Conservation (phyloP, 2,329 filamentous ascomycete genomes). For the Cordyceps tenuipes region DNA sequence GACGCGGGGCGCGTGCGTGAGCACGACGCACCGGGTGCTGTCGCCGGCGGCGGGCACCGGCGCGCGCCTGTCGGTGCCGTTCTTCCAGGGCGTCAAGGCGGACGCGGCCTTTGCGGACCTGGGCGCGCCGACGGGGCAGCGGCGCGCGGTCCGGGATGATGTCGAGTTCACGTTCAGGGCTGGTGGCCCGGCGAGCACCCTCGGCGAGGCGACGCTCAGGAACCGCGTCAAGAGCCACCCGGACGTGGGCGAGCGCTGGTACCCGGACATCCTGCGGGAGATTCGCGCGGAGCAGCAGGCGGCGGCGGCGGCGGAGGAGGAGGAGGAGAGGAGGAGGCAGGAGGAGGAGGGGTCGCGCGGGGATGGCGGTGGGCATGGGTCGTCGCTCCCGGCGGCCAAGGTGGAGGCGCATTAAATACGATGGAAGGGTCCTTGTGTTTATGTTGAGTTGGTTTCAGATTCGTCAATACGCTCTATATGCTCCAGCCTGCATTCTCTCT, state of each 20-base stretch:
- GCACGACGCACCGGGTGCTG: slow-evolving; percentile 78
- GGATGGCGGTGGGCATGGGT: slow-evolving; percentile 10
- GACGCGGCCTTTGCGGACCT: slow-evolving; percentile 74
- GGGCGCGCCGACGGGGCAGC: slow-evolving; percentile 53
- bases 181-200: slow-evolving; percentile 55
- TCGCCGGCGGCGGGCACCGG: slow-evolving; percentile 62
- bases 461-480: not conserved
- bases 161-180: slow-evolving; percentile 81
- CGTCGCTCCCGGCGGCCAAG: slow-evolving; percentile 14
- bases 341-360: slow-evolving; percentile 9
- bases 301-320: not conserved
- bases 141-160: slow-evolving; percentile 58
- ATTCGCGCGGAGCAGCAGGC: slow-evolving; percentile 55
- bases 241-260: slow-evolving; percentile 78
- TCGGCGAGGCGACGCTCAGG: slow-evolving; percentile 77
- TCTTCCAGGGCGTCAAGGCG: slow-evolving; percentile 79
- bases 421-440: not conserved
- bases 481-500: not conserved
- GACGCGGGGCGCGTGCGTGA: slow-evolving; percentile 72
- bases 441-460: not conserved
- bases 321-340: slow-evolving; percentile 14
- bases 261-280: slow-evolving; percentile 52
- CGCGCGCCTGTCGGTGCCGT: slow-evolving; percentile 70
- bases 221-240: slow-evolving; percentile 82
- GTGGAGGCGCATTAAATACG: slow-evolving; percentile 25